Percentiles rank a stretch among this genome's conserved stretches.
These are phyloP conservation scores for Polychytrium aggregatum DNA, from an alignment of 192 early-diverging fungal genomes.

Conservation along the genomic window DNA sequence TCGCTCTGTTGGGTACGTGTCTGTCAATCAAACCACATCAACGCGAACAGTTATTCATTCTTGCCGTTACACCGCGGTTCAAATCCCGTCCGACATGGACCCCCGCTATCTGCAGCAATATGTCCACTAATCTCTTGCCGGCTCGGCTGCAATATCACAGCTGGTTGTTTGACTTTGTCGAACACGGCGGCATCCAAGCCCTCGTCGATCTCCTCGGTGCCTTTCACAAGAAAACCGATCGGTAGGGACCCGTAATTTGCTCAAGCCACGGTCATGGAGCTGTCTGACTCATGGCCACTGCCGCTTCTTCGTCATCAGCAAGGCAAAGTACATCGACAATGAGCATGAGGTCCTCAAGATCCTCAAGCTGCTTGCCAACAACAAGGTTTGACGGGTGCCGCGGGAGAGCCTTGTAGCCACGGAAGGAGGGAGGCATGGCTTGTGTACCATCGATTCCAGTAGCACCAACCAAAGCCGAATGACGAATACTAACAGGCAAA, in stretches of 20 bases:
- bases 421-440: too few relatives aligned
- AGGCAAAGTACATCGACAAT: slow-evolving; percentile 29
- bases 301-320: slow-evolving; percentile 8
- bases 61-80: too few relatives aligned
- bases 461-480: too few relatives aligned
- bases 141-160: slow-evolving; percentile 2
- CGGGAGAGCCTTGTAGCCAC: neutral
- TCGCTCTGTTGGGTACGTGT: slow-evolving; percentile 8
- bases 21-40: neutral
- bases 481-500: too few relatives aligned
- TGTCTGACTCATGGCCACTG: neutral
- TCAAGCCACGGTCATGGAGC: neutral
- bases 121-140: too few relatives aligned
- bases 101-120: too few relatives aligned
- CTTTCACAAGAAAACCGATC: slow-evolving; percentile 27
- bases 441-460: too few relatives aligned
- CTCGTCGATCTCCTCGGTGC: slow-evolving; percentile 20
- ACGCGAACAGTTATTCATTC: too few relatives aligned
- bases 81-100: too few relatives aligned
- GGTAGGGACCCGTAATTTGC: slow-evolving; percentile 8
- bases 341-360: slow-evolving; percentile 30
- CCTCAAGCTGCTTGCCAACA: slow-evolving; percentile 25
- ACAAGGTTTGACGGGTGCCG: slow-evolving; percentile 13
- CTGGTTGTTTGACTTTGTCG: slow-evolving; percentile 28
- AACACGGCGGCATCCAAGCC: slow-evolving; percentile 21